phyloP scores from a whole-genome alignment of 2,329 filamentous ascomycete species.

The Thielaviopsis ethacetica region DNA sequence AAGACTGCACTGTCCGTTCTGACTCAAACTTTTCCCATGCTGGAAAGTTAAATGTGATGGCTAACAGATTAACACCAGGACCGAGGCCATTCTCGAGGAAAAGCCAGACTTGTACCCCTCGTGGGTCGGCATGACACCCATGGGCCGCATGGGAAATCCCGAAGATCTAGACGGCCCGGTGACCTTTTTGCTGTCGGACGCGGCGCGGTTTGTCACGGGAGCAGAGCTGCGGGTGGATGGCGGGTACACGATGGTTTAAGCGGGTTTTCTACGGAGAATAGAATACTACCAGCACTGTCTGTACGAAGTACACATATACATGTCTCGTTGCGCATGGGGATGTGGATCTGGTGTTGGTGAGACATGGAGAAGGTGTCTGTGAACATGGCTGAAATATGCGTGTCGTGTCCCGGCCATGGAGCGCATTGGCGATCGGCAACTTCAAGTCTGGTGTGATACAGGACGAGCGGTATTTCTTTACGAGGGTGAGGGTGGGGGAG shows the following conservation, averaged over 20 bases:
- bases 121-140: constrained; percentile 84
- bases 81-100: constrained; percentile 84
- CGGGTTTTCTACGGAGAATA: constrained; percentile 17
- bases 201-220: constrained; percentile 53
- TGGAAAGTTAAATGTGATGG: too few relatives aligned
- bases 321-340: too few relatives aligned
- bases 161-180: constrained; percentile 90
- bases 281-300: too few relatives aligned
- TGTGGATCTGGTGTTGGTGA: too few relatives aligned
- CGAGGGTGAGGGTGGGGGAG: too few relatives aligned
- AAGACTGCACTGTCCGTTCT: constrained; percentile 66
- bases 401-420: neutral
- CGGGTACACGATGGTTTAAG: constrained; percentile 52
- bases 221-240: constrained; percentile 72
- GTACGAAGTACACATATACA: too few relatives aligned
- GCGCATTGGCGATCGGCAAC: neutral
- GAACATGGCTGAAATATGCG: too few relatives aligned
- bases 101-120: constrained; percentile 78
- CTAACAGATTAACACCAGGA: constrained; percentile 31
- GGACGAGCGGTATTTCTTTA: too few relatives aligned
- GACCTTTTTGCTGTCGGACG: constrained; percentile 69
- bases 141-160: constrained; percentile 83
- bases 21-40: too few relatives aligned
- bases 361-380: too few relatives aligned
- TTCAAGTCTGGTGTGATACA: neutral